Evolutionary conservation across 2,329 filamentous ascomycete genomes (phyloP), one percentile per base, ranked within the genome.

Genomic region (Colletotrichum euphorbiae): DNA sequence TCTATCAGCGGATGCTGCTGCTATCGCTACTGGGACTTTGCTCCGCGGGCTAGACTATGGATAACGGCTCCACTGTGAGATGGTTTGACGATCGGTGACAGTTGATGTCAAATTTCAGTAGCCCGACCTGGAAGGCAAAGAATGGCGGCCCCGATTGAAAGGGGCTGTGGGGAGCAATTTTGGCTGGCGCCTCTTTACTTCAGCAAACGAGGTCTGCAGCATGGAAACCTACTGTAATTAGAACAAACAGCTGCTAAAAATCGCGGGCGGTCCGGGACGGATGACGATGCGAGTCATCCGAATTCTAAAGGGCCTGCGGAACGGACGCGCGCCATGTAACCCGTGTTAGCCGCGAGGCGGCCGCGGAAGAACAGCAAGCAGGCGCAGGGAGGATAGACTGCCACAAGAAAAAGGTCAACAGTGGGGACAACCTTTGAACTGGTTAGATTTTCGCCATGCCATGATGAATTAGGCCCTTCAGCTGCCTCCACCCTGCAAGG

Each of bases 211-310:
- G 28, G 43, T 24, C 55, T 58, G 55, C 42, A 58, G 40, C 55
- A 58, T 58, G 55, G 21, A 21, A 58, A 42, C 19, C 36, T 31
- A 40, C 36, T 15, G 52, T 40, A n/a, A n/a, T n/a, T n/a, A 45
- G 28, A 58, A 40, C 45, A 57, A 56, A 36, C 40, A 21, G 59
- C 48, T 43, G 45, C 31, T 36, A 6, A 38, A n/a, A 24, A 21
- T 19, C 17, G 28, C 46, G 36, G 62, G 13, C 46, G 38, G 42
- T 43, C 42, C 17, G 38, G 31, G 65, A 6, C 38, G 36, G 61
- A 42, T 12, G 48, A 42, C n/a, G 61, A 65, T 66, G 55, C 66
- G 61, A 69, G 54, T 45, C 48, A 66, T 69, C 55, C 36, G 48
- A 60, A 60, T 31, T 43, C n/a, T 55, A 15, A 31, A 38, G 15